Evolutionary conservation across 805 yeast species (phyloP).

Genomic region (Candida stauntonica): DNA sequence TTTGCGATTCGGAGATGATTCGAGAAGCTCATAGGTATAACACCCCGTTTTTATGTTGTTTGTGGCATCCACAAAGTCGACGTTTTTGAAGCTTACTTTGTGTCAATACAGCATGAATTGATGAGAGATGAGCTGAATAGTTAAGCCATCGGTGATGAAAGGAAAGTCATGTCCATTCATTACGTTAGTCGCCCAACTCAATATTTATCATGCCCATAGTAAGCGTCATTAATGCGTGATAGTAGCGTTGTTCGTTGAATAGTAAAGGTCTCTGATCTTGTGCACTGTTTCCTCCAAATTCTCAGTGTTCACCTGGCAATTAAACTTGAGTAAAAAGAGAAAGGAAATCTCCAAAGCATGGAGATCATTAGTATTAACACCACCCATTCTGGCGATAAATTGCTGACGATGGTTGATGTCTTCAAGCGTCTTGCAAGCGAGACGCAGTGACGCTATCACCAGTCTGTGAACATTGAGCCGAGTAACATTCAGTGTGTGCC

Average conservation of each 20-base stretch:
- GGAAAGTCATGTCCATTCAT: not conserved
- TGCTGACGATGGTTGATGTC: slow-evolving; percentile 41
- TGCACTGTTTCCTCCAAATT: slow-evolving; percentile 1
- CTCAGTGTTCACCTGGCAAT: slow-evolving; percentile 33
- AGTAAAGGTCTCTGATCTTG: slow-evolving; percentile 3
- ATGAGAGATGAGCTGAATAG: too few relatives aligned
- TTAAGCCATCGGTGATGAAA: too few relatives aligned
- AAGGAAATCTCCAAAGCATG: slow-evolving; percentile 46
- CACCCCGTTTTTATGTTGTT: too few relatives aligned
- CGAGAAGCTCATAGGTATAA: not conserved
- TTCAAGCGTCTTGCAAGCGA: slow-evolving; percentile 44
- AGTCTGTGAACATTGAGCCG: slow-evolving; percentile 40
- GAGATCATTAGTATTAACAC: slow-evolving; percentile 40
- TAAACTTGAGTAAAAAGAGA: slow-evolving; percentile 45
- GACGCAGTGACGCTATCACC: slow-evolving; percentile 40
- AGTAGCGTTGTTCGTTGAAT: not conserved
- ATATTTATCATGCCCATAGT: not conserved
- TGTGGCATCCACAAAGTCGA: too few relatives aligned
- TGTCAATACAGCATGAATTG: too few relatives aligned
- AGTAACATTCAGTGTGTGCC: slow-evolving; percentile 27
- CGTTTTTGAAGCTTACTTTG: too few relatives aligned
- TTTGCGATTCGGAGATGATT: not conserved
- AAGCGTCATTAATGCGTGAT: not conserved
- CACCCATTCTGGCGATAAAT: slow-evolving; percentile 44
- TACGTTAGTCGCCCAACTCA: not conserved